These are phyloP conservation scores for Lachnellula willkommii DNA, from an alignment of 2,329 filamentous ascomycete genomes.

Conservation along the genomic window DNA sequence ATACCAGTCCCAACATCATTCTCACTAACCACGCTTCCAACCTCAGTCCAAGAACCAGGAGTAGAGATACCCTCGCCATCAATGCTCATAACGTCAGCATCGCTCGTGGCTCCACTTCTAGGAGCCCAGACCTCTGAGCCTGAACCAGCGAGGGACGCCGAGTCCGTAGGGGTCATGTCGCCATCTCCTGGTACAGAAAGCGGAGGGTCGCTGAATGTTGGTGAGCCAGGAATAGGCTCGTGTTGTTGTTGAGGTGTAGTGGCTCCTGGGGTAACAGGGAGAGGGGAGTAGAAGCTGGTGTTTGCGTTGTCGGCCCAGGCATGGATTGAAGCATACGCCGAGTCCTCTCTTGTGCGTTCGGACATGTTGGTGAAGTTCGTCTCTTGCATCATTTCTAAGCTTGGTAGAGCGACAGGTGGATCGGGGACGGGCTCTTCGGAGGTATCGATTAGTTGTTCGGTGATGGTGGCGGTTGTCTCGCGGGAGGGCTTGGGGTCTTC, in stretches of 20 bases:
- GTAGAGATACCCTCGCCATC: constrained; percentile 53
- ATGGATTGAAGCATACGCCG: constrained; percentile 56
- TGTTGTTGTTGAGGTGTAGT: constrained; percentile 16
- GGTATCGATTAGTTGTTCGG: constrained; percentile 27
- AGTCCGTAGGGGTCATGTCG: constrained; percentile 55
- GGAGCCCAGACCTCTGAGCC: constrained; percentile 38
- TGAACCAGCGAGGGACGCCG: constrained; percentile 49
- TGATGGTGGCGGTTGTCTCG: constrained; percentile 21
- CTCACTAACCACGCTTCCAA: constrained; percentile 55
- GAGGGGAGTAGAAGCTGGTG: constrained; percentile 54
- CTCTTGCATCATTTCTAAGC: constrained; percentile 25
- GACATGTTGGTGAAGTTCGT: constrained; percentile 48
- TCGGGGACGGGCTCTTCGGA: constrained; percentile 23
- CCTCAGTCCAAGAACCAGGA: constrained; percentile 59
- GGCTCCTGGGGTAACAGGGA: constrained; percentile 44
- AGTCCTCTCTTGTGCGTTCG: constrained; percentile 39
- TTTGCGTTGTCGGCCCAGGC: constrained; percentile 51
- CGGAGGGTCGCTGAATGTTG: constrained; percentile 23
- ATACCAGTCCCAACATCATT: constrained; percentile 24
- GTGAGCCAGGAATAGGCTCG: constrained; percentile 16
- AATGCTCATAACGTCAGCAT: constrained; percentile 54
- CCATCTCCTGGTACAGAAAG: constrained; percentile 39
- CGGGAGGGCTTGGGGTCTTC: constrained; percentile 13
- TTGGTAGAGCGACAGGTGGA: constrained; percentile 24
- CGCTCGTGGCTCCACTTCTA: constrained; percentile 35